Evolutionary conservation across 768 basidiomycete genomes (phyloP).

Genomic region (Russula abietina): DNA sequence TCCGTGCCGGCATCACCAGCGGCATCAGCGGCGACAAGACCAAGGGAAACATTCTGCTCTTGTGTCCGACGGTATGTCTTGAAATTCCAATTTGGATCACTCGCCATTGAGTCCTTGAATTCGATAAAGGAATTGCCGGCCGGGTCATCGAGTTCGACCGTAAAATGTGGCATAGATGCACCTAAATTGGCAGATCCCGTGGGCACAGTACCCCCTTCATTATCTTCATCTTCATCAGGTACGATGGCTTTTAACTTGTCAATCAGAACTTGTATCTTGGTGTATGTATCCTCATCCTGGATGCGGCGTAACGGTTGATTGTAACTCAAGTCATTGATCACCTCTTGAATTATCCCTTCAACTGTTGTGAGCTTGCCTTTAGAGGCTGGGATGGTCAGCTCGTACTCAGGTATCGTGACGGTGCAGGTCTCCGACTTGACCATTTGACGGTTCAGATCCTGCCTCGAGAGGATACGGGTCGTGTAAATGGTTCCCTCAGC

Average conservation of each 20-base stretch:
- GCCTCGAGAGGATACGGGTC: constrained; percentile 60
- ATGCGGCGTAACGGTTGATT: constrained; percentile 82
- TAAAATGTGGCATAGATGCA: constrained; percentile 64
- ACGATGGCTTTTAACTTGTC: constrained; percentile 58
- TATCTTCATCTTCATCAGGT: constrained; percentile 46
- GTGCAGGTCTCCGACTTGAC: constrained; percentile 83
- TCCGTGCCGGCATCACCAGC: constrained; percentile 36
- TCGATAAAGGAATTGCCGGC: constrained; percentile 96
- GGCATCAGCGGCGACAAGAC: constrained; percentile 49
- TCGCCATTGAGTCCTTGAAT: constrained; percentile 71
- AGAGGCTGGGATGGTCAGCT: constrained; percentile 83
- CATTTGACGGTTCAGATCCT: constrained; percentile 88
- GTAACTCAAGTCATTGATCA: constrained; percentile 67
- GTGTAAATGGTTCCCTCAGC: constrained; percentile 85
- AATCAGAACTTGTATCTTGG: constrained; percentile 72
- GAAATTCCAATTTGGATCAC: constrained; percentile 89
- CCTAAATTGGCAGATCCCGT: constrained; percentile 37
- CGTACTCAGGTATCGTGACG: constrained; percentile 78
- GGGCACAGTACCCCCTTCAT: constrained; percentile 35
- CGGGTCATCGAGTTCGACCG: constrained; percentile 84
- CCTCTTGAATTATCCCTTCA: constrained; percentile 84
- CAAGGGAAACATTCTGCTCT: constrained; percentile 76
- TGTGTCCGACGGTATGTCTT: constrained; percentile 71
- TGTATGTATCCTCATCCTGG: constrained; percentile 65
- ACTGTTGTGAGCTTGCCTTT: constrained; percentile 95